A percentile compares a stretch with the other conserved stretches of the same genome.
Evolutionary conservation across 805 yeast species (phyloP).

Genomic region (Candida sphagnicola): DNA sequence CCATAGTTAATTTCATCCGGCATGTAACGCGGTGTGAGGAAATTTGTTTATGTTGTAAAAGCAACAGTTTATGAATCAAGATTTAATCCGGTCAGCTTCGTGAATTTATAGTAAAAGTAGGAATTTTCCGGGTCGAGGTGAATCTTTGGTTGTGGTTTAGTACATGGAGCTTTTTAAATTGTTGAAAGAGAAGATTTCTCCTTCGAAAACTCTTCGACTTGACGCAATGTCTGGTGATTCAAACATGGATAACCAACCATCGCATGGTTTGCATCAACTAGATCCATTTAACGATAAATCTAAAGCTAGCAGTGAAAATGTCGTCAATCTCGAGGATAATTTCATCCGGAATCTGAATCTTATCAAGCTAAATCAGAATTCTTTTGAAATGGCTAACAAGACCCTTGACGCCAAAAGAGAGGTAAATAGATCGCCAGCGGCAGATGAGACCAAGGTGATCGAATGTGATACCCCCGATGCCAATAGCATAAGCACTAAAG

Average conservation of each 20-base stretch:
- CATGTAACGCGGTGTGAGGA: neutral
- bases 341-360: constrained; percentile 1
- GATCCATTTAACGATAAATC: constrained; percentile 27
- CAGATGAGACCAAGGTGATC: neutral
- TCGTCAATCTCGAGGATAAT: neutral
- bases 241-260: constrained; percentile 8
- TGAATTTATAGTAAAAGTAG: neutral
- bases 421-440: neutral
- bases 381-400: constrained; percentile 1
- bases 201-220: constrained; percentile 10
- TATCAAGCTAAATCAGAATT: constrained; percentile 1
- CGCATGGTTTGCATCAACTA: constrained; percentile 13
- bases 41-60: neutral
- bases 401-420: neutral
- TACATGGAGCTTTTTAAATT: constrained; percentile 11
- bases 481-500: too few species aligned
- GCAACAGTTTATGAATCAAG: too few species aligned
- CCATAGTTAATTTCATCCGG: neutral
- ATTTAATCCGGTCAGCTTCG: neutral
- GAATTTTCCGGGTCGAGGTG: neutral
- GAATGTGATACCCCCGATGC: too few species aligned
- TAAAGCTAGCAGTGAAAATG: too few species aligned
- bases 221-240: constrained; percentile 9
- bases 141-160: neutral
- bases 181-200: constrained; percentile 22